Evolutionary conservation across 1,284 basidiomycete species (phyloP), one percentile per base, ranked within the genome.

Genomic region (Coniophora puteana): DNA sequence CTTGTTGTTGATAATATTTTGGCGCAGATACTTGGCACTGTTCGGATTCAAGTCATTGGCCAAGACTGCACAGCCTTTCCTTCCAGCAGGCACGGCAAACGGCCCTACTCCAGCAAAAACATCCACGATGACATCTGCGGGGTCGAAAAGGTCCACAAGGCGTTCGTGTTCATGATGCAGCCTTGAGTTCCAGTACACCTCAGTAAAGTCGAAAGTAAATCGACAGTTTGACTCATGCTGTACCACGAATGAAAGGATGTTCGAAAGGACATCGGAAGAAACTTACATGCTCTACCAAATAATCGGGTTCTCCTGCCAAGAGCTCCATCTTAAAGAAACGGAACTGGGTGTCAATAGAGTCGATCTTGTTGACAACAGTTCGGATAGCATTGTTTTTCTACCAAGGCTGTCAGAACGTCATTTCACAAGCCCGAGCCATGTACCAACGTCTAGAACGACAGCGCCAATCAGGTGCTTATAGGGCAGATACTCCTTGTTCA

Each of bases 21-120:
- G 68, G n/a, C 64, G 46, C 51, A 97, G 71, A 63, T 87, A 94
- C 54, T 84, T 83, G 12, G 79, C 79, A 49, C 90, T 89, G 30
- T 82, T 78, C 1, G 95, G 94, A 63, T 99, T 99, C 38, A 99
- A 67, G 61, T 99, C 96, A 52, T 98, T 99, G 13, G 89, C 93
- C 23, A 94, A 67, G 0, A 99, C 89, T 4, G 77, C 83, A 52
- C 88, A 90, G 1, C 91, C 89, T 52, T 89, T 90, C 67, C 86
- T 94, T 1, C 85, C 94, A 1, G 93, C 89, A 1, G 96, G 96
- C 8, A 99, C 67, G 1, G 91, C 89, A 61, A 99, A 99, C 0
- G 96, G 96, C 0, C 96, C 96, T 1, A 99, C 94, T 11, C 96
- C 96, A 1, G 96, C 96, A 66, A 99, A 96, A 17, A 91, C 93